These are phyloP conservation scores for Fraxinus dipetala DNA, from an alignment of 305 asterid genomes.

Conservation along the genomic window DNA sequence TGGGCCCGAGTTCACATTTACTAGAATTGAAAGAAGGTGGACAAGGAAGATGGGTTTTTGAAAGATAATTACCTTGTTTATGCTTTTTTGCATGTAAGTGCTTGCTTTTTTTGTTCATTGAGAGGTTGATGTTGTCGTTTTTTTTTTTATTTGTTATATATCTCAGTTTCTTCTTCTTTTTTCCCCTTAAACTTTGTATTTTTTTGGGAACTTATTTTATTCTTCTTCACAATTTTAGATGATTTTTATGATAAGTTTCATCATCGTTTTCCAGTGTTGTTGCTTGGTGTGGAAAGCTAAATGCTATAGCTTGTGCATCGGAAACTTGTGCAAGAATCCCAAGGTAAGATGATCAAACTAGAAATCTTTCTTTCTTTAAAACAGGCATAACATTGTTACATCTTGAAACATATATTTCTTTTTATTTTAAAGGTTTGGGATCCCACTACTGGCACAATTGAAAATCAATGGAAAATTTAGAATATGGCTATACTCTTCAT, in stretches of 20 bases:
- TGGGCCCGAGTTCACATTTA: not conserved
- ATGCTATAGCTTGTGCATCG: constrained; percentile 93
- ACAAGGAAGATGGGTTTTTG: not conserved
- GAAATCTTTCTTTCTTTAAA: not conserved
- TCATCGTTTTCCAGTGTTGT: constrained; percentile 61
- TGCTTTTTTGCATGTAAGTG: not conserved
- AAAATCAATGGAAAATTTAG: not conserved
- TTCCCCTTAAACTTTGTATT: not conserved
- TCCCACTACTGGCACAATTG: not conserved
- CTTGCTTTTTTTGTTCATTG: not conserved
- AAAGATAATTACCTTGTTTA: not conserved
- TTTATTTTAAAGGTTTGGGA: not conserved
- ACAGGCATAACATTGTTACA: constrained; percentile 6
- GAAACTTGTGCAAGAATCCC: constrained; percentile 99
- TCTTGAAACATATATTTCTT: not conserved
- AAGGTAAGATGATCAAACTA: constrained; percentile 48
- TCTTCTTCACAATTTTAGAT: constrained; percentile 1
- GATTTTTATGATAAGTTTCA: constrained; percentile 6
- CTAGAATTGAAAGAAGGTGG: not conserved
- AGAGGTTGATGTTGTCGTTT: not conserved
- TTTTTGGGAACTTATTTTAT: not conserved
- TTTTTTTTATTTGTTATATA: not conserved
- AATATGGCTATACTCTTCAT: not conserved
- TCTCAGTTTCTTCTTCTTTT: not conserved
- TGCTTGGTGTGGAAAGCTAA: constrained; percentile 98